Evolutionary conservation across 495 filamentous ascomycete genomes (phyloP), one percentile per base, ranked within the genome.

Genomic region (Daldinia decipiens): DNA sequence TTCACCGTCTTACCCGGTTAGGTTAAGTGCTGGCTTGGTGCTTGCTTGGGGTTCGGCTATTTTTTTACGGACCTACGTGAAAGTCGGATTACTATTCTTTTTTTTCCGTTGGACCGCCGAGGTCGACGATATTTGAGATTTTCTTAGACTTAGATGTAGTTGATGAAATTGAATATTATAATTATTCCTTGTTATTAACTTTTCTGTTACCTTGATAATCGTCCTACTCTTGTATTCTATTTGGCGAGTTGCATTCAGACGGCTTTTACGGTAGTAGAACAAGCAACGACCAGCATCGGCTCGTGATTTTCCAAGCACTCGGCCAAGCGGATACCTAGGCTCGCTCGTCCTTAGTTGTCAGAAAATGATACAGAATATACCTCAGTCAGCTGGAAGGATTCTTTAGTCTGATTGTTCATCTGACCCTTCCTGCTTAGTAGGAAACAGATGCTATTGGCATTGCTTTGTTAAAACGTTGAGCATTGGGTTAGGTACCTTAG

Each of bases 91-190:
- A 57, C 52, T 53, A 58, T 39, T 39, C 17, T 55, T 53, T 63
- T 53, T 63, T 74, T 69, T 62, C 71, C 71, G 71, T 60, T 74
- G 59, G 71, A 53, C 71, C 67, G 71, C 71, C 62, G 62, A 70
- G 56, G 58, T 73, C 45, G 53, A 72, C 43, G 31, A 50, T 58
- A 45, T 58, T 34, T 21, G 7, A 12, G 43, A 47, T 47, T 21
- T 7, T 47, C 21, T 47, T 45, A 19, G 43, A n/a, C n/a, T 40
- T 40, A 8, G 39, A n/a, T 29, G 47, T 43, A 55, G 6, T n/a
- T 60, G 38, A 52, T 43, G 24, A 65, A 39, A 59, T n/a, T 7
- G 21, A 53, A 17, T 11, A 26, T 45, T 17, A 34, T 55, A n/a
- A n/a, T n/a, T n/a, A 63, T 43, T 13, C 13, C 7, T 19, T 31